phyloP scores from a whole-genome alignment of 2,329 filamentous ascomycete species.

The Colletotrichum orbiculare region DNA sequence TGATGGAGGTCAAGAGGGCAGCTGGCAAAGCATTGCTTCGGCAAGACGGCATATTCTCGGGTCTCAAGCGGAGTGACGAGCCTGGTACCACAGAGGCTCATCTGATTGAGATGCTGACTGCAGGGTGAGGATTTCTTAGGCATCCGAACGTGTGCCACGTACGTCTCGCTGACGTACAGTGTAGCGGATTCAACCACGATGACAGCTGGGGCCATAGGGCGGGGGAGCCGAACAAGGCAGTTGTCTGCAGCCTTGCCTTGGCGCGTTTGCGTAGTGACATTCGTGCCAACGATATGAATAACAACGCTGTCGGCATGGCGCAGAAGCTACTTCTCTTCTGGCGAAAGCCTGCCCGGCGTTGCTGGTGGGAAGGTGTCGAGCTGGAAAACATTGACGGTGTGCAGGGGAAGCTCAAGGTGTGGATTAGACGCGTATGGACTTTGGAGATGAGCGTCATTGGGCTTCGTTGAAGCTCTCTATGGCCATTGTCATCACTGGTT shows the following conservation, averaged over 20 bases:
- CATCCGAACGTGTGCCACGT: no score
- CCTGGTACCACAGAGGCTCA: slow-evolving; percentile 97
- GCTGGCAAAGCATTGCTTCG: slow-evolving; percentile 86
- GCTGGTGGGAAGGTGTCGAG: slow-evolving; percentile 99
- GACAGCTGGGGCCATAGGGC: slow-evolving; percentile 96
- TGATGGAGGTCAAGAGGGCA: slow-evolving; percentile 96
- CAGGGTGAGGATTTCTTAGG: slow-evolving; percentile 75
- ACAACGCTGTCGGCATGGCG: slow-evolving; percentile 93
- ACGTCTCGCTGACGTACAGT: no score
- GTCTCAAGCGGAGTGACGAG: slow-evolving; percentile 93
- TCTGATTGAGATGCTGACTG: slow-evolving; percentile 98
- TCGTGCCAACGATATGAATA: slow-evolving; percentile 79
- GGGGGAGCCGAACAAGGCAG: slow-evolving; percentile 97
- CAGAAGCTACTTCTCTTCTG: slow-evolving; percentile 98
- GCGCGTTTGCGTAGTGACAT: slow-evolving; percentile 94
- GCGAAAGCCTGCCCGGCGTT: slow-evolving; percentile 94
- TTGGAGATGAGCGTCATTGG: slow-evolving; percentile 97
- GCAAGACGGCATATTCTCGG: slow-evolving; percentile 96
- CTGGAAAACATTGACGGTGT: slow-evolving; percentile 90
- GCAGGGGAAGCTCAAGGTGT: slow-evolving; percentile 92
- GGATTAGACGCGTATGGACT: slow-evolving; percentile 98
- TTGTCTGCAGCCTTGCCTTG: slow-evolving; percentile 95
- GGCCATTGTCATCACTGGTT: no score
- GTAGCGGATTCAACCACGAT: slow-evolving; percentile 93
- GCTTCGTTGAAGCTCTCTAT: slow-evolving; percentile 65